Conservation (phyloP, 495 filamentous ascomycete species). For the Echria macrotheca region DNA sequence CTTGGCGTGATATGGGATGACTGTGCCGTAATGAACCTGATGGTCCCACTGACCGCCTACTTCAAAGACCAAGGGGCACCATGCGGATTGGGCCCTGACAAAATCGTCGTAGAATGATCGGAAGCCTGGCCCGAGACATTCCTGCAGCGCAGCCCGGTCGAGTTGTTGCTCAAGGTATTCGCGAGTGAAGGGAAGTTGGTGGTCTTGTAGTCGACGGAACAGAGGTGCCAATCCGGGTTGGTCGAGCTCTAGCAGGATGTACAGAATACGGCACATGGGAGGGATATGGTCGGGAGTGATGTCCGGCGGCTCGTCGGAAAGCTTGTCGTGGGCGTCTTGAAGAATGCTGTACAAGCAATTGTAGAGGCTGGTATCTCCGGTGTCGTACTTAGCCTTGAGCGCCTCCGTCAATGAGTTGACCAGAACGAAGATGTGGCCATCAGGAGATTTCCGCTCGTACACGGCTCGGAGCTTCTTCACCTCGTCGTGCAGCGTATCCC, state of each 20-base stretch:
- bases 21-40: neutral
- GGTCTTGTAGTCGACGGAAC: slow-evolving; percentile 2
- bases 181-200: neutral
- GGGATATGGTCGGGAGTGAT: neutral
- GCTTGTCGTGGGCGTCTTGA: neutral
- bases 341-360: neutral
- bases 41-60: neutral
- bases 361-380: neutral
- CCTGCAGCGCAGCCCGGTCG: no score
- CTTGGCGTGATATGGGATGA: slow-evolving; percentile 3
- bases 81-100: neutral
- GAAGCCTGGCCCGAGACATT: neutral
- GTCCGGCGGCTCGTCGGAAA: neutral
- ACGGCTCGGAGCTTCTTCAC: no score
- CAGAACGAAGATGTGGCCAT: neutral
- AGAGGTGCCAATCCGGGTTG: neutral
- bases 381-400: neutral
- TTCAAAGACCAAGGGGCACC: slow-evolving; percentile 4
- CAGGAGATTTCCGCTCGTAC: neutral
- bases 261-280: neutral
- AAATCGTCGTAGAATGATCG: neutral
- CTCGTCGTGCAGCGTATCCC: no score
- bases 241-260: neutral
- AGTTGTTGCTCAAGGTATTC: neutral
- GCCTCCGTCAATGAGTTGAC: neutral